These are phyloP conservation scores for Mycena vitilis DNA, from an alignment of 768 basidiomycete species.

Conservation along the genomic window DNA sequence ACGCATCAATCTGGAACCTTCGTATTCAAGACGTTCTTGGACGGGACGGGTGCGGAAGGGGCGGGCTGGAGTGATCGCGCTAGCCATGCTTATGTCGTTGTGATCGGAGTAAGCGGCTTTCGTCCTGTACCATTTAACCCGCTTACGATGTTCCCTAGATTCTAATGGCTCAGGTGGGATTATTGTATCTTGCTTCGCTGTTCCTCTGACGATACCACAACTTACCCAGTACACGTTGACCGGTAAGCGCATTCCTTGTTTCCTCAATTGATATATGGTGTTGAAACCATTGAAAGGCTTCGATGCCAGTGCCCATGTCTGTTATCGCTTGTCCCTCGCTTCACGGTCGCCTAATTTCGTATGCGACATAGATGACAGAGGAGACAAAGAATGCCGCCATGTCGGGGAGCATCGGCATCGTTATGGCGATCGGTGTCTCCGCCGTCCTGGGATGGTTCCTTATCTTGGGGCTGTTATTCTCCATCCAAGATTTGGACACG, in stretches of 20 bases:
- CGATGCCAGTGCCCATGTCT: constrained; percentile 78
- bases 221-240: constrained; percentile 69
- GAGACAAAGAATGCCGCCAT: constrained; percentile 79
- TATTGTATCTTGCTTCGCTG: not conserved
- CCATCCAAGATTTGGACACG: constrained; percentile 74
- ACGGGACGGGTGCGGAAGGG: constrained; percentile 63
- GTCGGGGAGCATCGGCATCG: constrained; percentile 75
- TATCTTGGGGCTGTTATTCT: constrained; percentile 77
- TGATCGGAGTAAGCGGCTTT: constrained; percentile 63
- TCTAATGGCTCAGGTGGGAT: constrained; percentile 71
- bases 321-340: not conserved
- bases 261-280: not conserved
- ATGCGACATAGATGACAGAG: constrained; percentile 70
- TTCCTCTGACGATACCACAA: not conserved
- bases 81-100: constrained; percentile 74
- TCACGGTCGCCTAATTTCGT: no score
- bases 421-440: constrained; percentile 79
- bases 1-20: constrained; percentile 74
- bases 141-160: constrained; percentile 48
- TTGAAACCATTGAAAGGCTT: constrained; percentile 57
- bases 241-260: constrained; percentile 48
- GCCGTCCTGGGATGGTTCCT: constrained; percentile 83
- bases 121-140: not conserved
- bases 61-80: constrained; percentile 76
- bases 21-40: constrained; percentile 78